Conservation (phyloP, 2,329 filamentous ascomycete genomes). For the Huntiella decipiens region DNA sequence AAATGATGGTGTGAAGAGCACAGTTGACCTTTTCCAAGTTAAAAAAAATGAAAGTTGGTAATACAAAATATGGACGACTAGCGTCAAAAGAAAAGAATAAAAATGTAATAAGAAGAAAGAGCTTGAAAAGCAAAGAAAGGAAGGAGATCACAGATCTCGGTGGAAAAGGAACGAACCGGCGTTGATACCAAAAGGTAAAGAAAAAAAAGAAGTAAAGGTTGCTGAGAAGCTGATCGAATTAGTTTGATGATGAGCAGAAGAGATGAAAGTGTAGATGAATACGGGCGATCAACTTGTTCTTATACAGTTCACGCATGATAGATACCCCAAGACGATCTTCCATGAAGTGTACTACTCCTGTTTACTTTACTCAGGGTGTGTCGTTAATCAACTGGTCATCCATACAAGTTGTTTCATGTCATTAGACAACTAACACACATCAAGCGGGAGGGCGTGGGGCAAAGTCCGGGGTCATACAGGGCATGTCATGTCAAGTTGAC, state of each 20-base stretch:
- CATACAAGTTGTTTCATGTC: too few species aligned
- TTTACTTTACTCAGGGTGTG: too few species aligned
- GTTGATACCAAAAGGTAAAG: not conserved
- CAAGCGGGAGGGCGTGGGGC: too few species aligned
- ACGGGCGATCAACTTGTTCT: not conserved
- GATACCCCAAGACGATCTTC: too few species aligned
- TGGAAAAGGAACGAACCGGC: constrained; percentile 9
- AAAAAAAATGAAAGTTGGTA: not conserved
- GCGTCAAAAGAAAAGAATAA: constrained; percentile 3
- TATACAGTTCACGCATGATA: not conserved
- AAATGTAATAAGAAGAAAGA: constrained; percentile 1
- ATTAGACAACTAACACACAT: too few species aligned
- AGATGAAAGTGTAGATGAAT: not conserved
- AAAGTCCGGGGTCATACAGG: too few species aligned
- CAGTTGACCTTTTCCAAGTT: constrained; percentile 4
- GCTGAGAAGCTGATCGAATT: not conserved
- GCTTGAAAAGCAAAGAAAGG: constrained; percentile 5
- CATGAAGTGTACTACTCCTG: too few species aligned
- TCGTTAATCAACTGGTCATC: too few species aligned
- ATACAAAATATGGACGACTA: constrained; percentile 5
- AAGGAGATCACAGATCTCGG: constrained; percentile 11
- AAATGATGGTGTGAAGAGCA: not conserved
- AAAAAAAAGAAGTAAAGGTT: not conserved
- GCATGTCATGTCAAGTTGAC: too few species aligned
- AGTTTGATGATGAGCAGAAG: not conserved